Conservation (phyloP, 1,284 basidiomycete genomes). For the Irpex lacteus region DNA sequence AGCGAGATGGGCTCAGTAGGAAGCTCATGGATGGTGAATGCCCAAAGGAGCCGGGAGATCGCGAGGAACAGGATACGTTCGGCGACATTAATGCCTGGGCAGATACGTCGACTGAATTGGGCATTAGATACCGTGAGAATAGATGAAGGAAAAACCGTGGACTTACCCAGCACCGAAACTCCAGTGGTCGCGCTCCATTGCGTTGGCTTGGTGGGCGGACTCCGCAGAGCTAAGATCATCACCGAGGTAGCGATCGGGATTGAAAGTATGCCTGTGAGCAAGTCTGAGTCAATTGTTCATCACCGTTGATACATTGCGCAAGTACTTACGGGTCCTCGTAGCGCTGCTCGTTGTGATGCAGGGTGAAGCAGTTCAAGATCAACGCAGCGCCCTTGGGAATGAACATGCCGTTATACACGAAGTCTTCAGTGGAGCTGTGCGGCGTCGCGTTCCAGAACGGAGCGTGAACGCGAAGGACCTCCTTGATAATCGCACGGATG, state of each 20-base stretch:
- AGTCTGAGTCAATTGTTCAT: conserved; percentile 2
- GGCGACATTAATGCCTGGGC: conserved; percentile 16
- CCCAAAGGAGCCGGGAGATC: conserved; percentile 16
- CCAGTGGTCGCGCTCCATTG: conserved; percentile 43
- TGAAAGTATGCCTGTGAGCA: conserved; percentile 18
- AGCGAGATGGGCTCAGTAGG: conserved; percentile 15
- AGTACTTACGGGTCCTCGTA: conserved; percentile 33
- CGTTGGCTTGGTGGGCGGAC: conserved; percentile 36
- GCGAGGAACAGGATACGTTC: conserved; percentile 17
- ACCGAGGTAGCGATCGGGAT: conserved; percentile 34
- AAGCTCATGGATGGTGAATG: conserved; percentile 13
- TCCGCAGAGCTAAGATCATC: conserved; percentile 29
- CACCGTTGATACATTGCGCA: background rate
- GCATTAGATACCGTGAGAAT: background rate
- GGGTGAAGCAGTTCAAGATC: conserved; percentile 36
- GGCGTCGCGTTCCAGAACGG: conserved; percentile 34
- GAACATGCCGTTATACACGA: conserved; percentile 36
- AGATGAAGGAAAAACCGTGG: background rate
- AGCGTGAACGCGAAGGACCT: conserved; percentile 23
- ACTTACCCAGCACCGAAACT: conserved; percentile 37
- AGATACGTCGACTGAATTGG: conserved; percentile 22
- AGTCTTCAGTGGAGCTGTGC: conserved; percentile 35
- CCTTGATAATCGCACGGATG: conserved; percentile 15
- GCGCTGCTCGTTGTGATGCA: conserved; percentile 37
- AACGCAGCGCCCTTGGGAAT: conserved; percentile 39